Base-by-base conservation (phyloP, 2,329 filamentous ascomycete genomes). In the Venturia aucupariae region DNA sequence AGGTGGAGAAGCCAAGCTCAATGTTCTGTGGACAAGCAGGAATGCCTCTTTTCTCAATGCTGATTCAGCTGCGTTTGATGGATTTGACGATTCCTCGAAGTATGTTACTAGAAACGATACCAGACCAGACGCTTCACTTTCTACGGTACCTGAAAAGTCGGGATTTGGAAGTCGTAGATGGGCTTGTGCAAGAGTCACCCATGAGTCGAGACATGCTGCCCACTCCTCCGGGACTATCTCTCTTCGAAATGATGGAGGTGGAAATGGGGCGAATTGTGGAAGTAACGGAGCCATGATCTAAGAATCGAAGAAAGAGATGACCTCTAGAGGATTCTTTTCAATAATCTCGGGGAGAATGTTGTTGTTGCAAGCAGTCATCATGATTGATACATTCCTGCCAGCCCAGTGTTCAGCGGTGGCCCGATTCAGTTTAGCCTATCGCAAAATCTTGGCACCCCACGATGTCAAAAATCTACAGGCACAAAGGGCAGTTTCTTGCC, bases 121-220 rank as follows among this genome's bases (percentile, higher is more conserved):
- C 17, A 65, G 7, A 4, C 90, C 71, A 30, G 86, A 86, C 42
- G 82, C 80, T 68, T 90, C 84, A 4, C 82, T 80, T 3, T 75
- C 68, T 10, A 84, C 79, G 32, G 76, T 74, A 42, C 74, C 72
- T 59, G 73, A 68, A 67, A 94, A 89, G 0, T 84, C 77, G 1
- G 80, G 71, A 7, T 84, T 80, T 0, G 83, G 70, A 0, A 89
- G 75, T 17, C 82, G 79, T 38, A 94, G 75, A 67, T 92, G 84
- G 2, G 86, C 81, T 63, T 86, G 81, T 7, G 85, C 78, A 7
- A 96, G 80, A 13, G 84, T 78, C 22, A 86, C 77, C 91, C 91
- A 97, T 42, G 90, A 87, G 67, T 89, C 84, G 59, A 95, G 78
- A 72, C 89, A 91, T 39, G 84, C 80, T 68, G 88, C 81, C 92